phyloP scores from a whole-genome alignment of 225 moss, liverwort and hornwort species.

The Physcomitrellopsis africana region DNA sequence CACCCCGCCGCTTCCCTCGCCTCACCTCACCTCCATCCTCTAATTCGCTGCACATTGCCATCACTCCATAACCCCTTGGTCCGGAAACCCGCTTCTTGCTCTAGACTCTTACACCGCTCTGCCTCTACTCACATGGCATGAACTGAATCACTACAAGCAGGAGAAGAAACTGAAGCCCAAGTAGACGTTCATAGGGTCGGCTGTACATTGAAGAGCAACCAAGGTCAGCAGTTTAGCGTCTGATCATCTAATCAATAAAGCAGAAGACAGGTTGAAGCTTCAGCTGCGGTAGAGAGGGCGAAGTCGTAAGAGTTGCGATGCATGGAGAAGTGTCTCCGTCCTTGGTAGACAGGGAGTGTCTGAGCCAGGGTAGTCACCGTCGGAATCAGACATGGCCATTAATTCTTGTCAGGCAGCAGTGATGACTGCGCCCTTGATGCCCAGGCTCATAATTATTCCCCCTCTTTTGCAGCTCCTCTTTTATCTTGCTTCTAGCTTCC shows the following conservation, averaged over 20 bases:
- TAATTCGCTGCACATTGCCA: constrained; percentile 6
- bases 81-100: constrained; percentile 23
- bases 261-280: no score
- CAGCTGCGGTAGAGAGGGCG: no score
- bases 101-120: neutral
- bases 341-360: no score
- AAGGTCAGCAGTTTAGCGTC: no score
- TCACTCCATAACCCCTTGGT: constrained; percentile 9
- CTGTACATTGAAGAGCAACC: no score
- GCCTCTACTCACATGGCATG: constrained; percentile 23
- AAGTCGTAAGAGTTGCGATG: no score
- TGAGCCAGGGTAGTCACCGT: constrained; percentile 35
- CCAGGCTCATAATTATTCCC: constrained; percentile 19
- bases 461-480: neutral
- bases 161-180: no score
- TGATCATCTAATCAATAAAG: no score
- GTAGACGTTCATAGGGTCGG: no score
- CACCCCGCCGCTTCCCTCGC: constrained; percentile 15
- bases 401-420: constrained; percentile 44
- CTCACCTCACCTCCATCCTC: constrained; percentile 41
- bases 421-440: constrained; percentile 36
- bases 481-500: constrained; percentile 22
- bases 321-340: no score
- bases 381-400: constrained; percentile 28
- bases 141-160: neutral